These are phyloP conservation scores for Phytophthora sp. DNA, from an alignment of 352 stramenopile genomes.

Conservation along the genomic window DNA sequence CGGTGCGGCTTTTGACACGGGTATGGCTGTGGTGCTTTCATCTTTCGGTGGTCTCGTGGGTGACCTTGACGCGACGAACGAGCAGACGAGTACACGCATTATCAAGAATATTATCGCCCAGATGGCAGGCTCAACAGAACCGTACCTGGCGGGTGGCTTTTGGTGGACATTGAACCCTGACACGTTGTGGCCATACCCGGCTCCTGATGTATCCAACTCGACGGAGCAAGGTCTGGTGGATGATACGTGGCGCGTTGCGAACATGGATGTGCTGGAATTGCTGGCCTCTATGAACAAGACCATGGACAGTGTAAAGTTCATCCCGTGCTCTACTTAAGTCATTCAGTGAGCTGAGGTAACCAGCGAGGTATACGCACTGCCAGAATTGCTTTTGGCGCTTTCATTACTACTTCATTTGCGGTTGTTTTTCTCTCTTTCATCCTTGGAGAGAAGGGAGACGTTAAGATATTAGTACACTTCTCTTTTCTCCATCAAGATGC, in stretches of 20 bases:
- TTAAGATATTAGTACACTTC: slow-evolving; percentile 41
- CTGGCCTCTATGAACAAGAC: slow-evolving; percentile 69
- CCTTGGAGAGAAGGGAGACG: slow-evolving; percentile 19
- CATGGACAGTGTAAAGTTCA: slow-evolving; percentile 70
- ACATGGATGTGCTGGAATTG: slow-evolving; percentile 67
- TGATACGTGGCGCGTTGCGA: slow-evolving; percentile 71
- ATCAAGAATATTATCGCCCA: slow-evolving; percentile 62
- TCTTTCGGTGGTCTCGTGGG: slow-evolving; percentile 84
- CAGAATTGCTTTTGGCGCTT: slow-evolving; percentile 24
- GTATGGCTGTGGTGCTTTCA: slow-evolving; percentile 72
- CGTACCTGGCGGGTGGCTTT: slow-evolving; percentile 72
- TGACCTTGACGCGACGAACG: slow-evolving; percentile 54
- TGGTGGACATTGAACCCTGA: slow-evolving; percentile 86
- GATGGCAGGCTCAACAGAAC: slow-evolving; percentile 62
- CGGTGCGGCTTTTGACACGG: slow-evolving; percentile 59
- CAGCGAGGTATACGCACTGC: slow-evolving; percentile 20
- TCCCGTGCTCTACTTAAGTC: slow-evolving; percentile 59
- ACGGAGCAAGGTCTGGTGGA: slow-evolving; percentile 71
- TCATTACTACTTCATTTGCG: slow-evolving; percentile 42
- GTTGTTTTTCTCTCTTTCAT: slow-evolving; percentile 35
- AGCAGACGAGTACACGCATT: slow-evolving; percentile 79
- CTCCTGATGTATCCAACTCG: slow-evolving; percentile 63
- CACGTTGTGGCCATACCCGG: slow-evolving; percentile 75
- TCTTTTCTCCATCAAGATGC: slow-evolving; percentile 15
- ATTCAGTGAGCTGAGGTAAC: slow-evolving; percentile 20